Evolutionary conservation across 306 rosid species (phyloP), one percentile per base, ranked within the genome.

Genomic region (Pyrus bretschneideri): DNA sequence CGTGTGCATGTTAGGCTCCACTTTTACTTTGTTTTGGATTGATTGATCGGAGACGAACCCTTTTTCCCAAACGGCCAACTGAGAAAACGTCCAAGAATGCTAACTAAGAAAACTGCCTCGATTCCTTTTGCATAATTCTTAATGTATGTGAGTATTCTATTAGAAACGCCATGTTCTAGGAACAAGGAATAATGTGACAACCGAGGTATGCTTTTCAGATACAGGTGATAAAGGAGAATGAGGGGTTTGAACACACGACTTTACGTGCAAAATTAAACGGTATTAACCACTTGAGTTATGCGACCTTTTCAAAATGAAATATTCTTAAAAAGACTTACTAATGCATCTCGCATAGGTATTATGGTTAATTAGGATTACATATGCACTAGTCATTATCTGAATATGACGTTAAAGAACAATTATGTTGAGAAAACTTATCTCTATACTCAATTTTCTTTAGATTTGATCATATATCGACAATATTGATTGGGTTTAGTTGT

Each of bases 1-100:
- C 75, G 71, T 66, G 72, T 79, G 91, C 94, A 88, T 75, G 94
- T 88, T 88, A 85, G 74, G 81, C 79, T 74, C 93, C 94, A 88
- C 90, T 79, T 63, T 42, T 17, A 67, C 12, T 7, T 71, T 40
- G 54, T 81, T 78, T 81, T 85, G 80, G 62, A 72, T 79, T 79
- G 69, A 73, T 57, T 63, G 57, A 17, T 71, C 23, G 10, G 9
- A 29, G 52, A 63, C 58, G 46, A 73, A 76, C 71, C 67, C 64
- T 9, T 22, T 42, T 19, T 49, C 61, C 44, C 30, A 64, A 82
- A 85, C 89, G 81, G 31, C 81, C 82, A 77, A 81, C 87, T 33
- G 74, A 75, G n/a, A 55, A 79, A 85, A 83, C 83, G 72, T 40
- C 85, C 86, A 73, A 65, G 75, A 73, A 75, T 40, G 54, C 74